Conservation (phyloP, 768 basidiomycete genomes). For the Psilocybe cubensis region DNA sequence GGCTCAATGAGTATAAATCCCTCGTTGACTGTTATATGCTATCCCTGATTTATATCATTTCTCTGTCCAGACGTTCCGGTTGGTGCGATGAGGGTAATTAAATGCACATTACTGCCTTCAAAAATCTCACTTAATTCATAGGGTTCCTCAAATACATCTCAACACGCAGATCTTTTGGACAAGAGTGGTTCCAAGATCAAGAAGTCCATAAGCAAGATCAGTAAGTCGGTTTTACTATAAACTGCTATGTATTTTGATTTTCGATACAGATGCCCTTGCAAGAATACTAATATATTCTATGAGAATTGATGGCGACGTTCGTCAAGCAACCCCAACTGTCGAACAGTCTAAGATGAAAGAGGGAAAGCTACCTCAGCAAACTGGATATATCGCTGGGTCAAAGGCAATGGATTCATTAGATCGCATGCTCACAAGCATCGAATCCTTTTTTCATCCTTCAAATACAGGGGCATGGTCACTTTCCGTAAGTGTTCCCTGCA, state of each 20-base stretch:
- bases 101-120: neutral
- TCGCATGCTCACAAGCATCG: slow-evolving; percentile 87
- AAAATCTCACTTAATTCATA: slow-evolving; percentile 27
- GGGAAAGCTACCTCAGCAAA: slow-evolving; percentile 36
- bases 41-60: neutral
- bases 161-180: slow-evolving; percentile 70
- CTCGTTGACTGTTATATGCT: slow-evolving; percentile 7
- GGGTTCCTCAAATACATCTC: slow-evolving; percentile 67
- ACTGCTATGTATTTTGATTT: slow-evolving; percentile 1
- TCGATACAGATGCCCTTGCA: slow-evolving; percentile 71
- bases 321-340: slow-evolving; percentile 38
- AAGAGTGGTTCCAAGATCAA: slow-evolving; percentile 66
- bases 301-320: slow-evolving; percentile 75
- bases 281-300: slow-evolving; percentile 90
- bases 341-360: slow-evolving; percentile 21
- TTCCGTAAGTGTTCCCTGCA: slow-evolving; percentile 38
- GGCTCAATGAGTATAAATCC: slow-evolving; percentile 70
- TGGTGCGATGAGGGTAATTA: slow-evolving; percentile 62
- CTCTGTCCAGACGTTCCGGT: slow-evolving; percentile 65
- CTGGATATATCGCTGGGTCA: slow-evolving; percentile 77
- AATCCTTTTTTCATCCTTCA: slow-evolving; percentile 95
- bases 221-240: slow-evolving; percentile 38
- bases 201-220: slow-evolving; percentile 66
- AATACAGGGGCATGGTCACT: slow-evolving; percentile 88
- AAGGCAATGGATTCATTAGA: slow-evolving; percentile 88